Percentiles rank a stretch among this genome's conserved stretches.
These are phyloP conservation scores for Fistulinella cinereoalba DNA, from an alignment of 1,284 basidiomycete genomes.

Conservation along the genomic window DNA sequence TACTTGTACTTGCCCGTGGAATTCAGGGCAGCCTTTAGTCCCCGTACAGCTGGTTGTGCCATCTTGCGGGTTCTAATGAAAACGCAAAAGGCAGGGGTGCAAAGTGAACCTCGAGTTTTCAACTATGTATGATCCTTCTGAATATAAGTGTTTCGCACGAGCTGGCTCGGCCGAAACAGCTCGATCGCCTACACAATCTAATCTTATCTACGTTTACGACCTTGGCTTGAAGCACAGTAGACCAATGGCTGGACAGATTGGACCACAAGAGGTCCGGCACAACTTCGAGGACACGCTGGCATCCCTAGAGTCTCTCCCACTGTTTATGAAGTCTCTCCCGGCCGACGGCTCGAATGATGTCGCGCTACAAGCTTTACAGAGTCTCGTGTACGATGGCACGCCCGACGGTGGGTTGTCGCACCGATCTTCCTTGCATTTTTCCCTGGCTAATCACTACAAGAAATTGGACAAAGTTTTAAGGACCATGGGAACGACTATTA, in stretches of 20 bases:
- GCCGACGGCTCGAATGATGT: slow-evolving; percentile 60
- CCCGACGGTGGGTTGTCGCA: slow-evolving; percentile 77
- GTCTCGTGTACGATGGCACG: slow-evolving; percentile 84
- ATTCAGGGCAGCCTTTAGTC: slow-evolving; percentile 60
- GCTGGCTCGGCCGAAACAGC: too few relatives aligned
- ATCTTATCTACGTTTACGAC: slow-evolving; percentile 18
- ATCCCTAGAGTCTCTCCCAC: slow-evolving; percentile 60
- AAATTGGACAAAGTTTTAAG: slow-evolving; percentile 91
- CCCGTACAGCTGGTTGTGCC: slow-evolving; percentile 38
- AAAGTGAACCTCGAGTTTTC: too few relatives aligned
- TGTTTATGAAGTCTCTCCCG: slow-evolving; percentile 93
- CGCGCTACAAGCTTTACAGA: slow-evolving; percentile 82
- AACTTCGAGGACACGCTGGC: slow-evolving; percentile 47
- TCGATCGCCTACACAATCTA: slow-evolving; percentile 1
- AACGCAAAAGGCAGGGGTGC: not conserved
- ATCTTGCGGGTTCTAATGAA: slow-evolving; percentile 16
- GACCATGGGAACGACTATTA: slow-evolving; percentile 95
- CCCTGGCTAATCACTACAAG: slow-evolving; percentile 42
- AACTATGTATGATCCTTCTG: too few relatives aligned
- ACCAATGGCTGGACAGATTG: slow-evolving; percentile 22
- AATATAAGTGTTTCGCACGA: too few relatives aligned
- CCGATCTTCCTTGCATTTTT: not conserved
- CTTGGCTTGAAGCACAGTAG: not conserved
- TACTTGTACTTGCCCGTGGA: slow-evolving; percentile 55
- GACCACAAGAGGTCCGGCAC: slow-evolving; percentile 38